Base-by-base conservation (phyloP, 2,329 filamentous ascomycete genomes). In the Pseudonectria buxi region DNA sequence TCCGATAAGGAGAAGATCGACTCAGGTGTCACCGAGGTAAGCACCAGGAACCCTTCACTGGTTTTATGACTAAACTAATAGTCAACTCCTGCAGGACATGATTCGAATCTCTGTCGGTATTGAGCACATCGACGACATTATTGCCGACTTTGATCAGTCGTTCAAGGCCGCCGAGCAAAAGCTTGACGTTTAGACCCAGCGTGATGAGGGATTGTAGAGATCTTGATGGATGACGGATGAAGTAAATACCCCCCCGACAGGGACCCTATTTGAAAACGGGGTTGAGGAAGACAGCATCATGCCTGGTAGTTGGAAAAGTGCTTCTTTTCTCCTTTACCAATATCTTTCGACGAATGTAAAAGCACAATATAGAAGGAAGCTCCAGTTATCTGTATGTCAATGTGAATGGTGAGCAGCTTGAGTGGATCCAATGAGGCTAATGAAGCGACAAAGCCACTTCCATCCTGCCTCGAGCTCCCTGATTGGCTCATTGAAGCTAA, bases 61-160 rank as follows among this genome's bases (percentile, higher is more conserved):
- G 12, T 5, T 10, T 13, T 3, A n/a, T 24, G 13, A 28, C 4
- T 10, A 35, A 12, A 16, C 33, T 44, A 16, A 38, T 33, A 18
- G n/a, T 10, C 18, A 13, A 6, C 10, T 7, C 26, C 25, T 25
- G 7, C 6, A 87, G 73, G 90, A 94, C 56, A 78, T 89, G 26
- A 95, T 96, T 62, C 85, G 90, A 44, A 92, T 96, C 55, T 95
- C 89, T 0, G 89, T 95, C 40, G 90, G 90, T 34, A 94, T 84
- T 1, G 90, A 96, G 68, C 88, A 95, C 61, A 94, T 96, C 58
- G 89, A 95, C 67, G 90, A 96, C 56, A 95, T 96, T 54, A 92
- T 95, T 56, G 83, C 81, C 51, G 90, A 96, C 64, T 95, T 96
- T 58, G 83, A 90, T 62, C 89, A 95, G 69, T 85, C 86, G 0